These are phyloP conservation scores for Fusarium anguioides DNA, from an alignment of 2,329 filamentous ascomycete species.

Conservation along the genomic window DNA sequence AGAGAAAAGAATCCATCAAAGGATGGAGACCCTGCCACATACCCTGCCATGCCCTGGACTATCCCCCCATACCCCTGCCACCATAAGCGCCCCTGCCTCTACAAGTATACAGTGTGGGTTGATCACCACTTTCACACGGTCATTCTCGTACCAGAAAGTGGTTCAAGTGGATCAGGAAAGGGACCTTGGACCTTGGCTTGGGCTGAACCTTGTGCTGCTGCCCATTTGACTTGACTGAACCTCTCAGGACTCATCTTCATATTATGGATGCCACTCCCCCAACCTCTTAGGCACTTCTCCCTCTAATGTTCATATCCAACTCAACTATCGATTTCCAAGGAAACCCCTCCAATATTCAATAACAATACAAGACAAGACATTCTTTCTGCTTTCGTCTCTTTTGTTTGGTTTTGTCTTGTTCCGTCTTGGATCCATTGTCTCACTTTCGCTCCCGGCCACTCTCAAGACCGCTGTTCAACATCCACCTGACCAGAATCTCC, in stretches of 20 bases:
- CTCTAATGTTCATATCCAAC: conserved; percentile 24
- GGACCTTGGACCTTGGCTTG: conserved; percentile 30
- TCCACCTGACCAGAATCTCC: conserved; percentile 17
- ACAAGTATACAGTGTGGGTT: conserved; percentile 35
- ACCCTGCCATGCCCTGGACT: conserved; percentile 14
- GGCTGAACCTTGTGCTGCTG: conserved; percentile 31
- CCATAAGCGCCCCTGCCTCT: conserved; percentile 31
- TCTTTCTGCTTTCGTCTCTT: conserved; percentile 39
- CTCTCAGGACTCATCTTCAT: conserved; percentile 32
- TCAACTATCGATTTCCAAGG: conserved; percentile 35
- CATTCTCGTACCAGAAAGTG: conserved; percentile 40
- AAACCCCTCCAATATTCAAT: not conserved
- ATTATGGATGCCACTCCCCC: conserved; percentile 41
- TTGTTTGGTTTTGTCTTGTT: conserved; percentile 35
- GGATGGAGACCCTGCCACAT: conserved; percentile 25
- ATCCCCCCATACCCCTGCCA: conserved; percentile 24
- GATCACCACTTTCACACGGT: conserved; percentile 4
- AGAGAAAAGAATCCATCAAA: conserved; percentile 19
- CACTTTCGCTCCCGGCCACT: conserved; percentile 34
- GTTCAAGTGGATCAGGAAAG: conserved; percentile 35
- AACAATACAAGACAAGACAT: conserved; percentile 23
- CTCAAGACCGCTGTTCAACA: conserved; percentile 26
- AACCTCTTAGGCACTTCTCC: conserved; percentile 25
- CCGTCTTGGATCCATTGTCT: conserved; percentile 36
- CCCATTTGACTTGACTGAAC: conserved; percentile 19